Evolutionary conservation across 805 yeast genomes (phyloP).

Genomic region (Ascoidea asiatica): DNA sequence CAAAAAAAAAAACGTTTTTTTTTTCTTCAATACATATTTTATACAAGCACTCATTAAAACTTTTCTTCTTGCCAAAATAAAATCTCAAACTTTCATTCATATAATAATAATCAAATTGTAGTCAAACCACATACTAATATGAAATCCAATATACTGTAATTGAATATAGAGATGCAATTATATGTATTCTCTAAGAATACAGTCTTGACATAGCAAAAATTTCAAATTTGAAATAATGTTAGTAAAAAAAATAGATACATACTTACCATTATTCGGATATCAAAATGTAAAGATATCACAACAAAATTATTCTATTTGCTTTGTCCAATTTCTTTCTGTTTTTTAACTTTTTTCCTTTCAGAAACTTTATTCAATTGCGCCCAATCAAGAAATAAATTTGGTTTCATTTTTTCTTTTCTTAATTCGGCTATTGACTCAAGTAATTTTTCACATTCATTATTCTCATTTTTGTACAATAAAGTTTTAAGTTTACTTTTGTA

Average conservation of each 20-base stretch:
- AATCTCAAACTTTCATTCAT: background rate
- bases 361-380: background rate
- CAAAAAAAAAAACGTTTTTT: too few relatives aligned
- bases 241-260: background rate
- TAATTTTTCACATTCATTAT: background rate
- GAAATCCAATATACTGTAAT: background rate
- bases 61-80: background rate
- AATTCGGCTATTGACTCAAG: slow-evolving; percentile 1
- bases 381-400: slow-evolving; percentile 2
- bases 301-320: too few relatives aligned
- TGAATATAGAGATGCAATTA: background rate
- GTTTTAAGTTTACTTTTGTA: slow-evolving; percentile 2
- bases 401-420: slow-evolving; percentile 1
- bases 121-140: background rate
- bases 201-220: background rate
- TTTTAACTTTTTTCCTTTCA: background rate
- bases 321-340: too few relatives aligned
- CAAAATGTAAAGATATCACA: too few relatives aligned
- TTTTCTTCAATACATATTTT: too few relatives aligned
- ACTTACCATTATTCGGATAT: too few relatives aligned
- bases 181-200: background rate
- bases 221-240: background rate
- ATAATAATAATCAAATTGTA: background rate
- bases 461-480: too few relatives aligned
- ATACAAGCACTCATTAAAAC: background rate